These are phyloP conservation scores for Tetragonia tetragonoides DNA, from an alignment of 148 eudicot species.

Conservation along the genomic window DNA sequence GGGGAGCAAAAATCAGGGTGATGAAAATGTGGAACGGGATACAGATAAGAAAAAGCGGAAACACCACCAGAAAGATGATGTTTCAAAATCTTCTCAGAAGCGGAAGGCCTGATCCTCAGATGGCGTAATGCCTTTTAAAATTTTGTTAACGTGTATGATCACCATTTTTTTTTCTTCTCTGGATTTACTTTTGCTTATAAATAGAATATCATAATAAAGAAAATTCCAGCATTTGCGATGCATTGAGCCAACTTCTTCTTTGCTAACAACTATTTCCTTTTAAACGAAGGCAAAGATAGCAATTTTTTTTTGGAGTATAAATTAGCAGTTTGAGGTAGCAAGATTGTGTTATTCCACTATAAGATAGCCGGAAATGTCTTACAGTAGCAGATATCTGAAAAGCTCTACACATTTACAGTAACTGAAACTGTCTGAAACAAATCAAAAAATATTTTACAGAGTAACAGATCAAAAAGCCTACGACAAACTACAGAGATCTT, in stretches of 20 bases:
- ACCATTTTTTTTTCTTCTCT: neutral
- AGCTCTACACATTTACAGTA: slow-evolving; percentile 1
- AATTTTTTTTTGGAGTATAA: no score
- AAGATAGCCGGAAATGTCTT: neutral
- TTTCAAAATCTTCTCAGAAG: slow-evolving; percentile 21
- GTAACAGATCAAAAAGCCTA: neutral
- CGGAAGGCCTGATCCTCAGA: slow-evolving; percentile 21
- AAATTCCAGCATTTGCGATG: no score
- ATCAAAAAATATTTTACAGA: neutral
- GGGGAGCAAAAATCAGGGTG: slow-evolving; percentile 14
- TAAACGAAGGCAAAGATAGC: neutral
- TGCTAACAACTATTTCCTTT: neutral
- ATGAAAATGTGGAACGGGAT: slow-evolving; percentile 9
- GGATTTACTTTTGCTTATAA: neutral
- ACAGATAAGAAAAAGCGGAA: slow-evolving; percentile 26
- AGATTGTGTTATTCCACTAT: slow-evolving; percentile 8
- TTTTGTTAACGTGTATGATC: slow-evolving; percentile 5
- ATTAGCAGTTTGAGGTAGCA: slow-evolving; percentile 4
- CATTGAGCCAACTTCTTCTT: neutral
- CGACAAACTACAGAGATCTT: neutral
- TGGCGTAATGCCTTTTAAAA: neutral
- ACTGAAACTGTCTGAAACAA: slow-evolving; percentile 3
- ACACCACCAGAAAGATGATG: slow-evolving; percentile 25
- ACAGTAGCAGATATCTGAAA: neutral
- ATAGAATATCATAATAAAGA: no score